Percentiles rank a stretch among this genome's conserved stretches.
phyloP scores from a whole-genome alignment of 441 rosid genomes.

The Pelargonium australe region DNA sequence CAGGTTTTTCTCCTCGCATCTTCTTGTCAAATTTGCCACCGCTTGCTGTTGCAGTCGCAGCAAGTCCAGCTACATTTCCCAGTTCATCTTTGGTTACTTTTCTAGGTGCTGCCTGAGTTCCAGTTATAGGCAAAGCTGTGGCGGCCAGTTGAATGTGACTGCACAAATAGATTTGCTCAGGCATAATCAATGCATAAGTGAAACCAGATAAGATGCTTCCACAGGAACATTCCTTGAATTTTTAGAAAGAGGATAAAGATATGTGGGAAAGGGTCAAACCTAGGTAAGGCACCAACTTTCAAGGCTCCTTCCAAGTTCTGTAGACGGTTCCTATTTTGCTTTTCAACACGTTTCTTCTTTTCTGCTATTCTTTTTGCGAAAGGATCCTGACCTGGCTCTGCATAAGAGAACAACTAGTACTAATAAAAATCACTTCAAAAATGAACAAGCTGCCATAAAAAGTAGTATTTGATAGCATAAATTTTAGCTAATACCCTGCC shows the following conservation, averaged over 20 bases:
- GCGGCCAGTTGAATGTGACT: slow-evolving; percentile 92
- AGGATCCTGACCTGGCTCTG: slow-evolving; percentile 85
- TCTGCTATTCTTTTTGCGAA: slow-evolving; percentile 72
- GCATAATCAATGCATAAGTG: neutral
- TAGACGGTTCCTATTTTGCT: slow-evolving; percentile 64
- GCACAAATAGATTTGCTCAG: slow-evolving; percentile 25
- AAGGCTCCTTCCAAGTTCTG: slow-evolving; percentile 71
- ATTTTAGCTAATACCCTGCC: neutral
- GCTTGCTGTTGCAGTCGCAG: slow-evolving; percentile 83
- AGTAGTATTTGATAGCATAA: neutral
- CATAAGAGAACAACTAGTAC: slow-evolving; percentile 15
- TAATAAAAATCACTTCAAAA: neutral
- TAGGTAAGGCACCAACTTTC: slow-evolving; percentile 81
- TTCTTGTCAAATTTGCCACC: slow-evolving; percentile 93
- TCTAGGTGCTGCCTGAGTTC: slow-evolving; percentile 59
- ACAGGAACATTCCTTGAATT: neutral
- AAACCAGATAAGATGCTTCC: neutral
- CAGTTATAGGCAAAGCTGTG: slow-evolving; percentile 76
- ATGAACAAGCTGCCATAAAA: slow-evolving; percentile 1
- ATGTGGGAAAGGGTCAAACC: slow-evolving; percentile 34
- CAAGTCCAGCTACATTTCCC: slow-evolving; percentile 80
- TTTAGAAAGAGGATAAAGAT: neutral
- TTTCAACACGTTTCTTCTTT: slow-evolving; percentile 69
- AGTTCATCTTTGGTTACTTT: slow-evolving; percentile 64
- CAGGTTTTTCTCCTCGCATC: slow-evolving; percentile 73